Conservation (phyloP, 495 filamentous ascomycete genomes). For the Penicillium arizonense region DNA sequence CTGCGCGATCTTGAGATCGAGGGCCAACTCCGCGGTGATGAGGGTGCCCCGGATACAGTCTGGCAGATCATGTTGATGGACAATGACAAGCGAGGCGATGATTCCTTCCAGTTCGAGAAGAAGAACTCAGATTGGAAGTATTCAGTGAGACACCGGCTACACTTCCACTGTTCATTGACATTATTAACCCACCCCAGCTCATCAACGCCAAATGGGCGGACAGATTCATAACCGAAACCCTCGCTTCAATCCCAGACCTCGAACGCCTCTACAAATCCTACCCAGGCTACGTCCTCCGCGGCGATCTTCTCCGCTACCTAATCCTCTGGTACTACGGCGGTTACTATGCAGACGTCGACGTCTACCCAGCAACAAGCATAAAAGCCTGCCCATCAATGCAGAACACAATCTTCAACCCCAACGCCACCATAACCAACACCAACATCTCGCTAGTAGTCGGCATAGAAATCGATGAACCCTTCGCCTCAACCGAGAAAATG, state of each 20-base stretch:
- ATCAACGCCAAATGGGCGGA: conserved; percentile 29
- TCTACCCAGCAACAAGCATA: conserved; percentile 31
- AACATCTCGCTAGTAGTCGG: conserved; percentile 40
- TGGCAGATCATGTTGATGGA: conserved; percentile 37
- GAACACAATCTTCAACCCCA: conserved; percentile 16
- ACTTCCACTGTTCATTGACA: neutral
- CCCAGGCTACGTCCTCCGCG: conserved; percentile 37
- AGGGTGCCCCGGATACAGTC: conserved; percentile 19
- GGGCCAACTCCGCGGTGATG: conserved; percentile 5
- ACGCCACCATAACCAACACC: neutral
- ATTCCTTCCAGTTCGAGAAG: conserved; percentile 30
- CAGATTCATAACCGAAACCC: conserved; percentile 25
- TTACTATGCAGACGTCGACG: conserved; percentile 51
- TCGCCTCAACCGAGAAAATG: conserved; percentile 33
- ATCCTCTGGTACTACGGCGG: conserved; percentile 49
- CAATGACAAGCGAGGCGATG: conserved; percentile 18
- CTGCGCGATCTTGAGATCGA: conserved; percentile 25
- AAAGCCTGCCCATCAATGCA: conserved; percentile 29
- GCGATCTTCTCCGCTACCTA: conserved; percentile 51
- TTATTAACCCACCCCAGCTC: conserved; percentile 15
- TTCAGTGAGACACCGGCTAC: conserved; percentile 15
- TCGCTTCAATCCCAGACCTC: conserved; percentile 32
- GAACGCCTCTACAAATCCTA: conserved; percentile 30
- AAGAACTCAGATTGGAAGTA: conserved; percentile 34
- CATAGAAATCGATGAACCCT: conserved; percentile 42